Evolutionary conservation across 257 asterid genomes (phyloP), one percentile per base, ranked within the genome.

Genomic region (Misopates orontium): DNA sequence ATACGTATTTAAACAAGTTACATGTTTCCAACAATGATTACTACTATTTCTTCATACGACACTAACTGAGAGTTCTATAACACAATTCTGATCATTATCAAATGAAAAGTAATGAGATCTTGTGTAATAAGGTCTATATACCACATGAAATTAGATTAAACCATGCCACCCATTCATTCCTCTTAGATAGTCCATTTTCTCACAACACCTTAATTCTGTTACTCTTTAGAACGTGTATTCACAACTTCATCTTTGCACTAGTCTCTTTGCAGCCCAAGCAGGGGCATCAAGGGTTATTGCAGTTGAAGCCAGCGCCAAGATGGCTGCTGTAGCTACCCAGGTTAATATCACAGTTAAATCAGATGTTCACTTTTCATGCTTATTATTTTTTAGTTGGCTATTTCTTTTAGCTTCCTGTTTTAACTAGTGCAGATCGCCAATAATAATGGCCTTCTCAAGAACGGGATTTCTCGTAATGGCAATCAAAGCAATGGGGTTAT

Each of bases 181-280:
- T 68, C 40, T 31, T 22, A 49, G 19, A 17, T 47, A 18, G 25
- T 19, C 58, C 19, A 15, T 24, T 44, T 49, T 49, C 42, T 64
- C 39, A 8, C 7, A 3, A 14, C 61, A 21, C 28, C 52, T 42
- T 60, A 47, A 28, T 23, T 41, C 16, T 48, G 56, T 45, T 60
- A 59, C 52, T 57, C 32, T 66, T 61, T 40, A 23, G 66, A 28
- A 24, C 42, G 23, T 15, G 64, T 54, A 23, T 48, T 70, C 24
- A 36, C 64, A 62, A 60, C n/a, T 50, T 69, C 36, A 52, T 74
- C 73, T 63, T 77, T 56, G 64, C 17, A 28, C 75, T 71, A 93
- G 98, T 73, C 87, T 93, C 52, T 93, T 93, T 80, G 99, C 99
- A 83, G 95, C 99, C 39, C 91, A 87, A 77, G 96, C 90, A 22